Conservation (phyloP, 2,329 filamentous ascomycete genomes). For the Shiraia bambusicola region DNA sequence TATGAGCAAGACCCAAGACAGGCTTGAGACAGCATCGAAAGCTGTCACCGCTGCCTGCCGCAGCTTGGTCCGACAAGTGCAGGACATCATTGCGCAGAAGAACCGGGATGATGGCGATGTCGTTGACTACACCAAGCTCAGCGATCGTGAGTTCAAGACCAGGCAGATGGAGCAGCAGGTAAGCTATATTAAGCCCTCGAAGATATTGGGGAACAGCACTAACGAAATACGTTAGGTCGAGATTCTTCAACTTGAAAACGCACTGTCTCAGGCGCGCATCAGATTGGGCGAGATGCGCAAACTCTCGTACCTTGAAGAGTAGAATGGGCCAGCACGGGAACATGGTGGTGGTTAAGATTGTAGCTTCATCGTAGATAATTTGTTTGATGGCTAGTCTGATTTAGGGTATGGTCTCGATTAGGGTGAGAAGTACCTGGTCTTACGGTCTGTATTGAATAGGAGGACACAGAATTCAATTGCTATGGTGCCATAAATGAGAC, state of each 20-base stretch:
- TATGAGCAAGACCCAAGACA: constrained; percentile 96
- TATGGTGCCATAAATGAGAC: no score
- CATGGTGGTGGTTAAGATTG: not conserved
- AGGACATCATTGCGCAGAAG: constrained; percentile 87
- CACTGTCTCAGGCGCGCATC: constrained; percentile 73
- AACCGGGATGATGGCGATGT: constrained; percentile 74
- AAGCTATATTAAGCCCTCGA: constrained; percentile 45
- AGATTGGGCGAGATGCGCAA: constrained; percentile 96
- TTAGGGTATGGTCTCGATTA: not conserved
- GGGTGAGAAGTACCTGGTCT: no score
- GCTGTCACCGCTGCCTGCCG: constrained; percentile 89
- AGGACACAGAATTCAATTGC: no score
- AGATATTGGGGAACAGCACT: constrained; percentile 5
- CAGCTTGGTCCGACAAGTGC: constrained; percentile 85
- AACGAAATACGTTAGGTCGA: constrained; percentile 67
- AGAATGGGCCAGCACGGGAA: constrained; percentile 2
- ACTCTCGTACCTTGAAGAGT: constrained; percentile 71
- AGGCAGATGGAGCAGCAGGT: constrained; percentile 99
- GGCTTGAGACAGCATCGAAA: constrained; percentile 86
- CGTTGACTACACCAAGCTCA: constrained; percentile 85
- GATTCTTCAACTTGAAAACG: constrained; percentile 92
- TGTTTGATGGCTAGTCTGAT: not conserved
- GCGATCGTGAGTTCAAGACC: constrained; percentile 96
- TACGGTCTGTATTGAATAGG: no score
- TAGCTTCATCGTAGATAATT: constrained; percentile 2